phyloP scores from a whole-genome alignment of 768 basidiomycete species.

The Trametes elegans region DNA sequence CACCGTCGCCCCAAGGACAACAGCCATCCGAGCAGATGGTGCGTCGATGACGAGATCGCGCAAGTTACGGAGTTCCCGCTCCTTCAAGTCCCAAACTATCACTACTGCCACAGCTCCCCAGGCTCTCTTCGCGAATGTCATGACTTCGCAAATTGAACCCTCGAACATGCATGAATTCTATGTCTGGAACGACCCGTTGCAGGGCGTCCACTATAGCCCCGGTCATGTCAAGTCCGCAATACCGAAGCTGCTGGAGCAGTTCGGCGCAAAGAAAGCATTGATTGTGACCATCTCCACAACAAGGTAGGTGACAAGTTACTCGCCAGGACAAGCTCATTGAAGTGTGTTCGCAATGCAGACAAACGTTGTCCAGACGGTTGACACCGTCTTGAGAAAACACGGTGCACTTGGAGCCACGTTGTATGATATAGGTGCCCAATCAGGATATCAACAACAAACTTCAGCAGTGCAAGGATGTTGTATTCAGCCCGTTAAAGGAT shows the following conservation, averaged over 20 bases:
- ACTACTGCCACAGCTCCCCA: neutral
- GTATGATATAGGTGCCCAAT: constrained; percentile 63
- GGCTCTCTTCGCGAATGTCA: neutral
- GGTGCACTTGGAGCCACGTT: constrained; percentile 64
- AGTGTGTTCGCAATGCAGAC: constrained; percentile 39
- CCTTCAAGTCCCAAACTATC: neutral
- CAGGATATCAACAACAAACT: constrained; percentile 59
- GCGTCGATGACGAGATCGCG: neutral
- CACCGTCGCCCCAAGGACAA: too few species aligned
- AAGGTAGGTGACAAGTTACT: constrained; percentile 43
- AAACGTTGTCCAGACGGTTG: constrained; percentile 53
- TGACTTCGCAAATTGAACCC: neutral
- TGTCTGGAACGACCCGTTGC: constrained; percentile 61
- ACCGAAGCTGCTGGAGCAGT: constrained; percentile 51
- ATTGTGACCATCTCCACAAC: constrained; percentile 63
- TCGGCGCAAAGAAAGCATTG: constrained; percentile 61
- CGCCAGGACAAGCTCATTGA: neutral
- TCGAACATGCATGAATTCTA: constrained; percentile 51
- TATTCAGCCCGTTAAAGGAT: constrained; percentile 78
- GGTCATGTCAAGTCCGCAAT: constrained; percentile 60
- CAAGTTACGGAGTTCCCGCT: neutral
- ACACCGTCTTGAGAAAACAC: constrained; percentile 51
- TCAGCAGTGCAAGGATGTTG: constrained; percentile 51
- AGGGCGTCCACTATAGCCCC: constrained; percentile 71
- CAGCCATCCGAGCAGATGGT: neutral